Evolutionary conservation across 345 rosid genomes (phyloP), one percentile per base, ranked within the genome.

Genomic region (Aethionema arabicum): DNA sequence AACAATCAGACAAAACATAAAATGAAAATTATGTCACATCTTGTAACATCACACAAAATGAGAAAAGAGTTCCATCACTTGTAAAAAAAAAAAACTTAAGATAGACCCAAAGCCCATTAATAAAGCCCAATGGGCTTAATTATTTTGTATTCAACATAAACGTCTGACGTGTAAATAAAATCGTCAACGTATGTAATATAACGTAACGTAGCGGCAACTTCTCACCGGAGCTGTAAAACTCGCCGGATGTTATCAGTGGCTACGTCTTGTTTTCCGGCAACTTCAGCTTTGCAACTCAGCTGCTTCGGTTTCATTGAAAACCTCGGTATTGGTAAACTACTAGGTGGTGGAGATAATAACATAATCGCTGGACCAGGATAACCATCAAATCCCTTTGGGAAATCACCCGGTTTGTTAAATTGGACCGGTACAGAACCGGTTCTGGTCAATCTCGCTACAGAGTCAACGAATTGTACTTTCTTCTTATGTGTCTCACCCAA

Each of bases 241-340:
- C 91, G 82, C 37, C 87, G 82, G 80, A 76, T 87, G 59, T 72
- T 70, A 56, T 83, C 84, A 5, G 88, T 72, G 27, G 91, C 88
- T 33, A 84, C 86, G 40, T 70, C 67, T 5, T 77, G 87, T n/a
- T 74, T 61, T 2, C 72, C 83, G 1, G 79, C 69, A 37, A 83
- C 83, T 69, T 86, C 81, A 6, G 73, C 78, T 56, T 78, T 80
- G 72, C 92, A 83, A 43, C 74, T 21, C 27, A 21, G 65, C 52
- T 73, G 75, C 79, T 86, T 83, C 0, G 85, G 79, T 62, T 74
- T 75, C 37, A 82, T 76, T 0, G 85, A 68, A 61, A 86, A 83
- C 74, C 65, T 80, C 3, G 92, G 92, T 81, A 86, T 80, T 32
- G 92, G 92, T 73, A 86, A 70, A 78, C 89, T 80, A 75, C 92